Evolutionary conservation across 2,329 filamentous ascomycete genomes (phyloP), one percentile per base, ranked within the genome.

Genomic region (Shiraia bambusicola): DNA sequence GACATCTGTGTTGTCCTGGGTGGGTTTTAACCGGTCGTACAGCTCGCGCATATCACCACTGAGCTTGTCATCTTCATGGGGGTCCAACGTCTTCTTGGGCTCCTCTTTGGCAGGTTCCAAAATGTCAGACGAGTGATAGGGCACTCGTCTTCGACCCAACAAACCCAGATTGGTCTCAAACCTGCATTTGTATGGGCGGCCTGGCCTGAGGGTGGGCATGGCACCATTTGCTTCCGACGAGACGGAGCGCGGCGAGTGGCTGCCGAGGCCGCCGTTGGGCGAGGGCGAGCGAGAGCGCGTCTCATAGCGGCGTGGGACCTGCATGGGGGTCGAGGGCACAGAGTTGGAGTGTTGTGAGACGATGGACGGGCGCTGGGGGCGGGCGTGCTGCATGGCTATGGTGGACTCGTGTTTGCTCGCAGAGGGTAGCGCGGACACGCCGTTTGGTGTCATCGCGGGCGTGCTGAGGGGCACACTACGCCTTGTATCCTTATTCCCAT

Each of bases 311-410:
- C 89, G 83, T 52, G 90, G 82, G 69, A 88, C 86, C 67, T 96
- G 91, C 62, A 92, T 88, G 7, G 92, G 93, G 3, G 92, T 97
- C 1, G 92, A 94, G 1, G 92, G 92, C 34, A 96, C 88, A 7
- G 92, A 97, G 65, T 80, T 95, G 16, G 92, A 94, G 64, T 94
- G 81, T 37, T 83, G 82, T 33, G 76, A 79, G 44, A 71, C 71
- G 52, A 80, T 69, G 49, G 77, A 71, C 45, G 76, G 72, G 52
- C 77, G 71, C 65, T 72, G 57, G 19, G 51, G 38, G 31, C 60
- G 59, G 28, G 56, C 47, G 39, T 51, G 51, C 12, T 50, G 13
- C 42, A 26, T 10, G 19, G 30, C 42, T 22, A 45, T 45, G 24
- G 45, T 45, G 24, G 68, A 59, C 7, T 59, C 53, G 36, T 52